These are phyloP conservation scores for Bromus sterilis DNA, from an alignment of 176 grass and related monocot genomes.

Conservation along the genomic window DNA sequence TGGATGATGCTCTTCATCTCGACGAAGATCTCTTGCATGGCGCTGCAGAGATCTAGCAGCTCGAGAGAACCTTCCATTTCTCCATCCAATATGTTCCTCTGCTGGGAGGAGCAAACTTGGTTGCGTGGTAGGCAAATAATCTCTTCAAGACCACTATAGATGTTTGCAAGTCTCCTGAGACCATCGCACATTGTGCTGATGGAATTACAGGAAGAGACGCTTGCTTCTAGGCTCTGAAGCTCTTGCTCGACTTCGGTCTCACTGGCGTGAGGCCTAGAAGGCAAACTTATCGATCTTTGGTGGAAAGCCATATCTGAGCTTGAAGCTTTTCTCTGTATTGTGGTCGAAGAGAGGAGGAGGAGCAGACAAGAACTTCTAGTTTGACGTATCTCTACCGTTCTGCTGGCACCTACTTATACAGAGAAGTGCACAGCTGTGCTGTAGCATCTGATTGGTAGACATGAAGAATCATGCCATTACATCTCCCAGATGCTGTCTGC, in stretches of 20 bases:
- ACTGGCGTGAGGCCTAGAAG: background rate
- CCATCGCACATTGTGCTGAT: background rate
- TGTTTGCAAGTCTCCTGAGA: background rate
- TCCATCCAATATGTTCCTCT: background rate
- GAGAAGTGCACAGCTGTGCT: too few relatives aligned
- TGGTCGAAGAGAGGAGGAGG: too few relatives aligned
- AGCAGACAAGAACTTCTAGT: too few relatives aligned
- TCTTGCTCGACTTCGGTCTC: background rate
- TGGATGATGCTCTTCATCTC: background rate
- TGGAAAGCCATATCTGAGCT: background rate
- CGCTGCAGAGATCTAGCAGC: background rate
- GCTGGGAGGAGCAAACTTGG: background rate
- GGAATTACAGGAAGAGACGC: background rate
- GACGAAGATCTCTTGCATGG: background rate
- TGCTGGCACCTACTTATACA: too few relatives aligned
- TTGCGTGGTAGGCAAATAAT: background rate
- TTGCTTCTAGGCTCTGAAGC: background rate
- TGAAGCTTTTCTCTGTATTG: background rate
- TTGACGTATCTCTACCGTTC: too few relatives aligned
- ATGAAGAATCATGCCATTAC: too few relatives aligned
- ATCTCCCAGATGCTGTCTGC: too few relatives aligned
- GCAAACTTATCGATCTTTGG: background rate
- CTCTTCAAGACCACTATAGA: background rate
- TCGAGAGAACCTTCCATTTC: background rate
- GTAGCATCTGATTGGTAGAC: too few relatives aligned